A percentile compares a stretch with the other conserved stretches of the same genome.
These are phyloP conservation scores for Microdochium trichocladiopsis DNA, from an alignment of 2,329 filamentous ascomycete genomes.

Conservation along the genomic window DNA sequence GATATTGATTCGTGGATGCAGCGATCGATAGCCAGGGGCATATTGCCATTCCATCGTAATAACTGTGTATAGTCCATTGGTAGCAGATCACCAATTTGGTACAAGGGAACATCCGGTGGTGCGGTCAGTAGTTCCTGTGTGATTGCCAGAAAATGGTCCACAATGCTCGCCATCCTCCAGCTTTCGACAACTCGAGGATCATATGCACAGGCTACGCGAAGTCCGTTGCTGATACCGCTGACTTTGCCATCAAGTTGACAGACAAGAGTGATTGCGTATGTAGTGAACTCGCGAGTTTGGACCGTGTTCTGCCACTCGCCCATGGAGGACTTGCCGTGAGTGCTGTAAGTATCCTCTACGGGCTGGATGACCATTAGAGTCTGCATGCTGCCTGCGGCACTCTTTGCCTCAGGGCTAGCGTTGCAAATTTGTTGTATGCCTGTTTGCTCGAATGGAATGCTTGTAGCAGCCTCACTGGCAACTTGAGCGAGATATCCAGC, in stretches of 20 bases:
- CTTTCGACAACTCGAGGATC: neutral
- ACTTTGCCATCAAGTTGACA: neutral
- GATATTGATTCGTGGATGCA: neutral
- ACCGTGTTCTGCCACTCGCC: neutral
- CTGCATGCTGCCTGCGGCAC: neutral
- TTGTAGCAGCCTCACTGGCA: neutral
- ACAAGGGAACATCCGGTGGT: neutral
- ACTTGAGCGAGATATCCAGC: conserved; percentile 30
- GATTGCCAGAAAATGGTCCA: neutral
- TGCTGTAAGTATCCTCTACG: neutral
- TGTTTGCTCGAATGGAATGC: conserved; percentile 1
- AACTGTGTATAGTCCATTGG: neutral
- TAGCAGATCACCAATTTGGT: neutral
- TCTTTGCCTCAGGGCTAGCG: neutral
- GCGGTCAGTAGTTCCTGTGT: neutral
- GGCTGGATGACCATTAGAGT: neutral
- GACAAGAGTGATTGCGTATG: neutral
- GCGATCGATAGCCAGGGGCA: neutral
- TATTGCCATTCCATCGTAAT: neutral
- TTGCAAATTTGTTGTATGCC: neutral
- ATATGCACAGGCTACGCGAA: neutral
- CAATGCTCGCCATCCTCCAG: neutral
- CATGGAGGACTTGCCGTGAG: neutral
- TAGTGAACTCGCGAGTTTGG: neutral
- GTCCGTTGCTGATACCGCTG: no score